Evolutionary conservation across 225 moss, liverwort and hornwort species (phyloP).

Genomic region (Marchantia paleacea): DNA sequence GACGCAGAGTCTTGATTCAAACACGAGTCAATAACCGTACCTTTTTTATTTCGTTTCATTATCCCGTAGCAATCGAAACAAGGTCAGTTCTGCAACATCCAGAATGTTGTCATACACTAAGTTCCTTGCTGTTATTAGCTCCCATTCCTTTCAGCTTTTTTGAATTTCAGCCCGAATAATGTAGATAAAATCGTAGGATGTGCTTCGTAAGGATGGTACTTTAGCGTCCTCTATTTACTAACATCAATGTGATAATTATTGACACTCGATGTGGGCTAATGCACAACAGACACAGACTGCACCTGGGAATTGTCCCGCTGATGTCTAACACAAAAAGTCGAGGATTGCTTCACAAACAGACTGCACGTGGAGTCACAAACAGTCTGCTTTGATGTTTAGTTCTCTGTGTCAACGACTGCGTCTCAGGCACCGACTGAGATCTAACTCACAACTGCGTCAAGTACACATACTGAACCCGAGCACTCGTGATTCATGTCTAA

Average conservation of each 20-base stretch:
- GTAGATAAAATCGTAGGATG: background rate
- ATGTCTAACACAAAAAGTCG: constrained; percentile 13
- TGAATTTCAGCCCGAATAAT: too few species aligned
- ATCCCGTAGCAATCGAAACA: too few species aligned
- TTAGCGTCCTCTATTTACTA: background rate
- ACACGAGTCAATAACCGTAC: too few species aligned
- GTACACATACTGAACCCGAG: background rate
- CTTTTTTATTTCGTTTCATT: too few species aligned
- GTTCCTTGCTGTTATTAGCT: too few species aligned
- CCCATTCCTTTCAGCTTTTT: too few species aligned
- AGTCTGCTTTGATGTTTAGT: background rate
- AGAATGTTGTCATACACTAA: too few species aligned
- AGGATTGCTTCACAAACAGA: background rate
- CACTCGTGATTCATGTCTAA: background rate
- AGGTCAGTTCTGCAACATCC: too few species aligned
- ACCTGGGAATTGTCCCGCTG: constrained; percentile 24
- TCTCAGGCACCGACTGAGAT: background rate
- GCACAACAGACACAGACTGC: constrained; percentile 17
- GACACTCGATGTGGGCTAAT: background rate
- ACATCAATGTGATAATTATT: background rate
- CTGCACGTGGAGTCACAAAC: background rate
- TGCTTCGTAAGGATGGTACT: background rate
- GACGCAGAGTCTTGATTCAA: too few species aligned
- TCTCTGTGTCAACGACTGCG: background rate
- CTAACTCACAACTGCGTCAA: background rate